phyloP scores from a whole-genome alignment of 192 early-diverging fungal genomes.

The Rhizophlyctis rosea region DNA sequence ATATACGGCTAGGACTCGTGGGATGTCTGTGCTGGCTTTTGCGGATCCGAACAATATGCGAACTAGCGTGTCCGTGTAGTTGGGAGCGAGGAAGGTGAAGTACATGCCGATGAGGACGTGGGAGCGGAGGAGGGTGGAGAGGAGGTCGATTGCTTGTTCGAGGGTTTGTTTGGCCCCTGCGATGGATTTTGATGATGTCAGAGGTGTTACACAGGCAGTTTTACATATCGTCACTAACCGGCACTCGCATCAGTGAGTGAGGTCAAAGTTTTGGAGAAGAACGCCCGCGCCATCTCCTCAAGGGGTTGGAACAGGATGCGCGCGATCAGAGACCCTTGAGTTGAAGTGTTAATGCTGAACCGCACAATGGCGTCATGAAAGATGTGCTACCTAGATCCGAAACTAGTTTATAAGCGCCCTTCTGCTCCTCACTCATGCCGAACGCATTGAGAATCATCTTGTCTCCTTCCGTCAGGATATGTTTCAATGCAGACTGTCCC shows the following conservation, averaged over 20 bases:
- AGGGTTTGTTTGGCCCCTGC: not conserved
- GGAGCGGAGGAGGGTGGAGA: slow-evolving; percentile 41
- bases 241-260: too few species aligned
- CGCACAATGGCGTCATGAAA: too few species aligned
- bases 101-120: slow-evolving; percentile 72
- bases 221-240: too few species aligned
- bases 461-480: slow-evolving; percentile 94
- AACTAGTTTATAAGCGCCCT: slow-evolving; percentile 35
- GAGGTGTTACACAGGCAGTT: not conserved
- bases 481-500: slow-evolving; percentile 87
- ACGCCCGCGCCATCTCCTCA: slow-evolving; percentile 84
- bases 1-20: slow-evolving; percentile 66
- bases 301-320: slow-evolving; percentile 90
- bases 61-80: slow-evolving; percentile 71
- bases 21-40: slow-evolving; percentile 40
- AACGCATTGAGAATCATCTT: slow-evolving; percentile 66
- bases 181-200: not conserved
- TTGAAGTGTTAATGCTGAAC: slow-evolving; percentile 1
- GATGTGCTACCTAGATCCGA: slow-evolving; percentile 30
- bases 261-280: slow-evolving; percentile 71
- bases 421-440: slow-evolving; percentile 21
- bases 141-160: slow-evolving; percentile 13
- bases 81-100: slow-evolving; percentile 79
- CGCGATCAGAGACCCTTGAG: slow-evolving; percentile 76
- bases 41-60: slow-evolving; percentile 55